Percentiles rank a stretch among this genome's conserved stretches.
These are phyloP conservation scores for Phytopythium ostracodes DNA, from an alignment of 352 stramenopile genomes.

Conservation along the genomic window DNA sequence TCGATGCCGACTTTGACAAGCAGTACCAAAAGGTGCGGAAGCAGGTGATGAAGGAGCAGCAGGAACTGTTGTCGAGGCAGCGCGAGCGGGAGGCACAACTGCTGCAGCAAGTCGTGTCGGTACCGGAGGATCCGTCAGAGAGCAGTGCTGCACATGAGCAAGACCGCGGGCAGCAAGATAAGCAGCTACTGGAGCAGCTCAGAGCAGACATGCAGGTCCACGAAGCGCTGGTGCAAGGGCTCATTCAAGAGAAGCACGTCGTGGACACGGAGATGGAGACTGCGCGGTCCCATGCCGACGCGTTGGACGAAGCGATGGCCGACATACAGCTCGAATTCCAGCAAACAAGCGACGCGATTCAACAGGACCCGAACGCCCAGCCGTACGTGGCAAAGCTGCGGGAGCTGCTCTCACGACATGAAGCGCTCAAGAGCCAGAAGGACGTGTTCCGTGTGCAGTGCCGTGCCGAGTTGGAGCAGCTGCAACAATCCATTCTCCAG, in stretches of 20 bases:
- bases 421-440: slow-evolving; percentile 51
- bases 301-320: slow-evolving; percentile 25
- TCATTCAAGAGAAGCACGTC: slow-evolving; percentile 44
- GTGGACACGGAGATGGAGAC: slow-evolving; percentile 31
- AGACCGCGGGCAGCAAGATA: slow-evolving; percentile 7
- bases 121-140: slow-evolving; percentile 16
- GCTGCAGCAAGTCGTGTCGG: slow-evolving; percentile 44
- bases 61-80: slow-evolving; percentile 31
- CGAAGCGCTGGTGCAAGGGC: slow-evolving; percentile 24
- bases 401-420: slow-evolving; percentile 42
- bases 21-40: slow-evolving; percentile 57
- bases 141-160: slow-evolving; percentile 1
- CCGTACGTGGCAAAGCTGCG: slow-evolving; percentile 24
- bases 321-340: slow-evolving; percentile 35
- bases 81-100: slow-evolving; percentile 44
- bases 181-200: slow-evolving; percentile 13
- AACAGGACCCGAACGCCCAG: slow-evolving; percentile 21
- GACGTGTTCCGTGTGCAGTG: slow-evolving; percentile 41
- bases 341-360: slow-evolving; percentile 30
- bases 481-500: slow-evolving; percentile 37
- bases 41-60: slow-evolving; percentile 48
- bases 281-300: slow-evolving; percentile 16
- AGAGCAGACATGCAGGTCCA: slow-evolving; percentile 26
- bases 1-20: slow-evolving; percentile 43
- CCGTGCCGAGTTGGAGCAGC: slow-evolving; percentile 28